Evolutionary conservation across 2,329 filamentous ascomycete species (phyloP).

Genomic region (Hortaea sp.): DNA sequence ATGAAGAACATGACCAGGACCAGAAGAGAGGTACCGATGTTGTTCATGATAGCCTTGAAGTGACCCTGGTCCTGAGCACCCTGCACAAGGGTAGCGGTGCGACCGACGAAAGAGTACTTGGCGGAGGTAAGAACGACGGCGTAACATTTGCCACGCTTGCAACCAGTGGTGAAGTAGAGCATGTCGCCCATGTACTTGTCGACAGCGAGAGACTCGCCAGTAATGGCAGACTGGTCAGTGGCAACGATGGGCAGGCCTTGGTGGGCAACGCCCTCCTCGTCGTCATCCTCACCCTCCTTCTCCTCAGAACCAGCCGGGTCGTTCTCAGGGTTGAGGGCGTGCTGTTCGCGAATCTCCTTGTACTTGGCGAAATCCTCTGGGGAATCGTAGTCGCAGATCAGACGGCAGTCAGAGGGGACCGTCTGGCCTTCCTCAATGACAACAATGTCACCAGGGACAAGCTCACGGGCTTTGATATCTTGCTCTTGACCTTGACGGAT

Average conservation of each 20-base stretch:
- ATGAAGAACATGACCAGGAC: constrained; percentile 72
- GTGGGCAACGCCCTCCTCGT: constrained; percentile 50
- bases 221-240: constrained; percentile 71
- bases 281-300: constrained; percentile 48
- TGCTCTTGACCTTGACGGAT: constrained; percentile 58
- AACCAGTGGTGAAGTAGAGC: constrained; percentile 70
- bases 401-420: constrained; percentile 57
- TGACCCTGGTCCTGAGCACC: constrained; percentile 67
- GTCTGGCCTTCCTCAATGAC: constrained; percentile 63
- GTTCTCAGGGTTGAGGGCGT: constrained; percentile 43
- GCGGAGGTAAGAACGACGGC: constrained; percentile 58
- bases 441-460: constrained; percentile 68
- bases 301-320: constrained; percentile 52
- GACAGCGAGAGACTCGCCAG: constrained; percentile 68
- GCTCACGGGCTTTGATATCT: constrained; percentile 62
- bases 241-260: constrained; percentile 59
- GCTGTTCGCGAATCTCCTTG: constrained; percentile 50
- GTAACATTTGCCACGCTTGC: constrained; percentile 71
- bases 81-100: constrained; percentile 63
- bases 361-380: constrained; percentile 59
- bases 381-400: constrained; percentile 63
- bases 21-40: constrained; percentile 62
- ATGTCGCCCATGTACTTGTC: constrained; percentile 70
- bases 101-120: constrained; percentile 65
- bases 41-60: constrained; percentile 79